Conservation (phyloP, 2,329 filamentous ascomycete species). For the Thermothelomyces thermophilus region DNA sequence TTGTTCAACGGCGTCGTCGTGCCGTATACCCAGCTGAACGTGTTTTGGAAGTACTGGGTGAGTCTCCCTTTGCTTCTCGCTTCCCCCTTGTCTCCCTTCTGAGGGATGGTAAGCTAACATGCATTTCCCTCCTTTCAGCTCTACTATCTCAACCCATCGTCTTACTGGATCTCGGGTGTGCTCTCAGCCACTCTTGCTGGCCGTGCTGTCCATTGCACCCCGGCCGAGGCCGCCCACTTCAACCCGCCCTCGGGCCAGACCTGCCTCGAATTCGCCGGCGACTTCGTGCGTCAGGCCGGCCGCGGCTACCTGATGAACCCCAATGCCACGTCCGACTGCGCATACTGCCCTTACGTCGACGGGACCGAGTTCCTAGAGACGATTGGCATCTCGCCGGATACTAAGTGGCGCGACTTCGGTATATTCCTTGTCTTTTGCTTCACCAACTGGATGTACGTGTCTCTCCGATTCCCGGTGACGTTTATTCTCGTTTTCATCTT, state of each 20-base stretch:
- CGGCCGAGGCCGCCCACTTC: conserved; percentile 55
- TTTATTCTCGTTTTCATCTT: background rate
- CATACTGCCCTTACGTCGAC: conserved; percentile 55
- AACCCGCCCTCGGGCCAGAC: conserved; percentile 50
- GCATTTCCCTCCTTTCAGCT: conserved; percentile 35
- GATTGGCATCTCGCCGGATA: conserved; percentile 54
- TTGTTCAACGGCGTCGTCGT: conserved; percentile 73
- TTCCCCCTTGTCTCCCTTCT: too few relatives aligned
- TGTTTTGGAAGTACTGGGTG: conserved; percentile 62
- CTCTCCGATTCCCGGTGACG: background rate
- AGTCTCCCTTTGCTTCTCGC: conserved; percentile 29
- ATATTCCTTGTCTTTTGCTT: conserved; percentile 57
- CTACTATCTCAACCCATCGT: conserved; percentile 63
- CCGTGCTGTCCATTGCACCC: conserved; percentile 48
- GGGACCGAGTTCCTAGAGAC: conserved; percentile 54
- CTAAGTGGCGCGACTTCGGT: conserved; percentile 61
- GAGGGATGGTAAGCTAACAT: conserved; percentile 5
- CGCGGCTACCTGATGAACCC: conserved; percentile 53
- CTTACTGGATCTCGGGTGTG: conserved; percentile 58
- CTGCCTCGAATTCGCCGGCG: conserved; percentile 53
- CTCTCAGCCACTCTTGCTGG: conserved; percentile 50
- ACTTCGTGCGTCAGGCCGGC: conserved; percentile 46
- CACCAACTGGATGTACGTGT: conserved; percentile 51
- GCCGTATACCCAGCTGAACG: conserved; percentile 56
- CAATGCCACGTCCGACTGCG: conserved; percentile 54